These are phyloP conservation scores for Calycina marina DNA, from an alignment of 2,329 filamentous ascomycete genomes.

Conservation along the genomic window DNA sequence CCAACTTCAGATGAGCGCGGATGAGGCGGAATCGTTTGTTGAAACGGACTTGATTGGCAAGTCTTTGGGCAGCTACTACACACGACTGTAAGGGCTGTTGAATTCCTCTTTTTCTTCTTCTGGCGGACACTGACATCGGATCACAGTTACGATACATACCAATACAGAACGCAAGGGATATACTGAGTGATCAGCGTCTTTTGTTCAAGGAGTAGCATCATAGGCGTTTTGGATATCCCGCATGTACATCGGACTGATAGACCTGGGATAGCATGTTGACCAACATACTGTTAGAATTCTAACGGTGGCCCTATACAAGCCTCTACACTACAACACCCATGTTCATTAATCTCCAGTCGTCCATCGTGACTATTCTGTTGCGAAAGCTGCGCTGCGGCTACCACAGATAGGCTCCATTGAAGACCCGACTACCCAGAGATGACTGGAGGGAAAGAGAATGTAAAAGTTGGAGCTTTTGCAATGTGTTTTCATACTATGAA, in stretches of 20 bases:
- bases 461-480: too few relatives aligned
- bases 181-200: conserved; percentile 36
- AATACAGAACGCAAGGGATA: conserved; percentile 78
- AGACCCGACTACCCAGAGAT: too few relatives aligned
- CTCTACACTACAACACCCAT: too few relatives aligned
- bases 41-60: conserved; percentile 68
- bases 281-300: too few relatives aligned
- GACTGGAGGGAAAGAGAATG: too few relatives aligned
- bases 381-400: too few relatives aligned
- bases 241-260: conserved; percentile 7
- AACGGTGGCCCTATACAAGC: too few relatives aligned
- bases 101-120: background rate
- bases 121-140: too few relatives aligned
- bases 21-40: conserved; percentile 69
- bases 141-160: conserved; percentile 68
- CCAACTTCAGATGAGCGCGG: conserved; percentile 67
- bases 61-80: conserved; percentile 77
- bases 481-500: too few relatives aligned
- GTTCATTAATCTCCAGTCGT: too few relatives aligned
- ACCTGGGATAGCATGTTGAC: conserved; percentile 1
- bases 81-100: conserved; percentile 52
- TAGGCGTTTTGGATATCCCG: conserved; percentile 14
- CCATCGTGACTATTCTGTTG: too few relatives aligned
- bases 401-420: too few relatives aligned
- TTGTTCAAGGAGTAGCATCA: conserved; percentile 8